A percentile compares a stretch with the other conserved stretches of the same genome.
Conservation (phyloP, 1,284 basidiomycete species). For the Ustanciosporium gigantosporum region DNA sequence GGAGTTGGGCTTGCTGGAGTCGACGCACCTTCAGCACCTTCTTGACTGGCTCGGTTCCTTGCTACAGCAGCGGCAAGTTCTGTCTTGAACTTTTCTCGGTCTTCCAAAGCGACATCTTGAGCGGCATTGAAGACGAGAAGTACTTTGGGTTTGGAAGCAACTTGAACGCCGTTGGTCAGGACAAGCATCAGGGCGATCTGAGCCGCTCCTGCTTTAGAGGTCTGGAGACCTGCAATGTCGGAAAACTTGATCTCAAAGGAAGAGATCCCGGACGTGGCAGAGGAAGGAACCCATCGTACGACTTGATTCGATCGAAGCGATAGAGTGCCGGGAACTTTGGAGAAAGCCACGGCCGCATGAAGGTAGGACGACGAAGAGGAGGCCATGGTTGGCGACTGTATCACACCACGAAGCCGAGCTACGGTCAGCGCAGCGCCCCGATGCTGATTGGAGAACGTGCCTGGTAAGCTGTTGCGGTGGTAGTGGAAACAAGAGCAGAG, state of each 20-base stretch:
- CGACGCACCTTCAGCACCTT: slow-evolving; percentile 6
- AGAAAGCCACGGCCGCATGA: slow-evolving; percentile 42
- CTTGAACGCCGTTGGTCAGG: slow-evolving; percentile 25
- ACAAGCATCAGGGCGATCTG: slow-evolving; percentile 48
- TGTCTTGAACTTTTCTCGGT: slow-evolving; percentile 47
- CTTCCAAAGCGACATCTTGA: slow-evolving; percentile 27
- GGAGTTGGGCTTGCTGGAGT: slow-evolving; percentile 11
- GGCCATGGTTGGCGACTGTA: too few relatives aligned
- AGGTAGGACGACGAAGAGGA: slow-evolving; percentile 28
- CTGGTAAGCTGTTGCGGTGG: slow-evolving; percentile 4
- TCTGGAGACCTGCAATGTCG: slow-evolving; percentile 44
- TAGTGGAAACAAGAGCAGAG: slow-evolving; percentile 2
- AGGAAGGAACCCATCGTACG: slow-evolving; percentile 41
- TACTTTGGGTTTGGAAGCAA: slow-evolving; percentile 32
- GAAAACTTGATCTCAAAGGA: slow-evolving; percentile 24
- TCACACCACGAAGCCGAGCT: too few relatives aligned
- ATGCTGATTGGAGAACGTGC: too few relatives aligned
- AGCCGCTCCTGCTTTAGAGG: slow-evolving; percentile 45
- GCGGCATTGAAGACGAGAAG: slow-evolving; percentile 47
- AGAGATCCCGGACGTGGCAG: slow-evolving; percentile 20
- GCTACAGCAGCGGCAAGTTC: slow-evolving; percentile 42
- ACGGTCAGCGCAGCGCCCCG: too few relatives aligned
- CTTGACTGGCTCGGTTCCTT: slow-evolving; percentile 9
- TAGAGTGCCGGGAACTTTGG: slow-evolving; percentile 45
- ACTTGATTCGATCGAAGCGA: slow-evolving; percentile 17